Evolutionary conservation across 2,329 filamentous ascomycete species (phyloP).

Genomic region (Neofusicoccum kwambonambiense): DNA sequence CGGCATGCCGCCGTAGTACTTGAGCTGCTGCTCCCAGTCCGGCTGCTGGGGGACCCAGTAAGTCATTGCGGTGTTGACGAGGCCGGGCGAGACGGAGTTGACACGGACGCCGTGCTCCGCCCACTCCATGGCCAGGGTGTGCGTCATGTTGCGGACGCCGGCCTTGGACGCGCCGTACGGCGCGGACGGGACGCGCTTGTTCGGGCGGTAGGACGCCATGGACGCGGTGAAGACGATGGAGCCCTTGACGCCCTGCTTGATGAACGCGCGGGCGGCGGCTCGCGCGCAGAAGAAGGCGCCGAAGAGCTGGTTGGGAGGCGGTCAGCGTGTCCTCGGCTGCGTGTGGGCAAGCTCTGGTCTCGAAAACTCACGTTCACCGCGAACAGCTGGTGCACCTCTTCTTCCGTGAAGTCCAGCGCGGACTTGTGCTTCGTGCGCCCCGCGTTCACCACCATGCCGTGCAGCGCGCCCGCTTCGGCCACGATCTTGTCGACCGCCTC

Average conservation of each 20-base stretch:
- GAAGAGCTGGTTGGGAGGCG: constrained; percentile 30
- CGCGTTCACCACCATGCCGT: constrained; percentile 53
- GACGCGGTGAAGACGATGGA: constrained; percentile 48
- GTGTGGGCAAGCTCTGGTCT: too few relatives aligned
- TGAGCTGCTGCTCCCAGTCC: constrained; percentile 58
- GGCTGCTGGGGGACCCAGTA: constrained; percentile 51
- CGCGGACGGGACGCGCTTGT: constrained; percentile 40
- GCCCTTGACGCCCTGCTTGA: constrained; percentile 46
- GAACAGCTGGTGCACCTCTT: constrained; percentile 48
- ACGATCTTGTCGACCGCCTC: constrained; percentile 48
- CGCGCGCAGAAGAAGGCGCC: constrained; percentile 47
- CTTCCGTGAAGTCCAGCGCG: constrained; percentile 50
- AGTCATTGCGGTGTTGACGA: constrained; percentile 41
- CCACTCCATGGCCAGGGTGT: constrained; percentile 43
- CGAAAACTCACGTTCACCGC: constrained; percentile 35
- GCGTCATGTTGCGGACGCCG: constrained; percentile 41
- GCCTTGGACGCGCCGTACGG: constrained; percentile 49
- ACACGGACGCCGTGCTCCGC: constrained; percentile 39
- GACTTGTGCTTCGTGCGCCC: constrained; percentile 54
- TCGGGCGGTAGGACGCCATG: constrained; percentile 50
- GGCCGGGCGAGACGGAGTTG: constrained; percentile 38
- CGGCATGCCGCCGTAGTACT: constrained; percentile 60
- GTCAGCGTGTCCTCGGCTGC: background rate
- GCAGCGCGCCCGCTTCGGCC: constrained; percentile 42
- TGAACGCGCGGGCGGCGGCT: constrained; percentile 46